These are phyloP conservation scores for Pontederia paniculata DNA, from an alignment of 176 grass and related monocot genomes.

Conservation along the genomic window DNA sequence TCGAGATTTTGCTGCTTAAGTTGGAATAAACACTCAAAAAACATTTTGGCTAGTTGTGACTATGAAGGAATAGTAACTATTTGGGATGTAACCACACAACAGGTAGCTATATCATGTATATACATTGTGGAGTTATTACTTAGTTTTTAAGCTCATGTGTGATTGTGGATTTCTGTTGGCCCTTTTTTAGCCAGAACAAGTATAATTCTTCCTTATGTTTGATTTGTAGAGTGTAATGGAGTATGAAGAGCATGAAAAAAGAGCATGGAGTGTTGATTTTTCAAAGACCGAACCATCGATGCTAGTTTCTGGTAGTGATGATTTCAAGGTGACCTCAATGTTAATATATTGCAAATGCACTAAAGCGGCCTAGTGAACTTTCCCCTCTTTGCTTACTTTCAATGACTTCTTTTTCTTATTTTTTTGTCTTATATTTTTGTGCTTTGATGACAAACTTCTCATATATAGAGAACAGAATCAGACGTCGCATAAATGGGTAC, in stretches of 20 bases:
- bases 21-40: slow-evolving; percentile 99
- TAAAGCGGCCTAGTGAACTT: background rate
- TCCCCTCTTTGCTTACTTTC: background rate
- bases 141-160: background rate
- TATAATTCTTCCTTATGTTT: slow-evolving; percentile 17
- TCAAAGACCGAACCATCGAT: slow-evolving; percentile 76
- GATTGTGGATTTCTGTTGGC: background rate
- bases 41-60: slow-evolving; percentile 98
- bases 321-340: slow-evolving; percentile 70
- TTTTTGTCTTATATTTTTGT: background rate
- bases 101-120: slow-evolving; percentile 38
- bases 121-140: background rate
- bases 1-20: slow-evolving; percentile 98
- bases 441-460: too few relatives aligned
- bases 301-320: slow-evolving; percentile 98
- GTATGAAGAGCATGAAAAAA: slow-evolving; percentile 98
- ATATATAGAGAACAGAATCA: too few relatives aligned
- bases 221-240: slow-evolving; percentile 82
- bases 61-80: slow-evolving; percentile 99
- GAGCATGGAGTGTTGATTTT: slow-evolving; percentile 99
- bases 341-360: background rate
- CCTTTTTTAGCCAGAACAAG: slow-evolving; percentile 4
- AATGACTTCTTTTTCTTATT: slow-evolving; percentile 3
- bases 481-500: too few relatives aligned
- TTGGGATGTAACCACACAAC: slow-evolving; percentile 87